These are phyloP conservation scores for Colletotrichum theobromicola DNA, from an alignment of 2,329 filamentous ascomycete species.

Conservation along the genomic window DNA sequence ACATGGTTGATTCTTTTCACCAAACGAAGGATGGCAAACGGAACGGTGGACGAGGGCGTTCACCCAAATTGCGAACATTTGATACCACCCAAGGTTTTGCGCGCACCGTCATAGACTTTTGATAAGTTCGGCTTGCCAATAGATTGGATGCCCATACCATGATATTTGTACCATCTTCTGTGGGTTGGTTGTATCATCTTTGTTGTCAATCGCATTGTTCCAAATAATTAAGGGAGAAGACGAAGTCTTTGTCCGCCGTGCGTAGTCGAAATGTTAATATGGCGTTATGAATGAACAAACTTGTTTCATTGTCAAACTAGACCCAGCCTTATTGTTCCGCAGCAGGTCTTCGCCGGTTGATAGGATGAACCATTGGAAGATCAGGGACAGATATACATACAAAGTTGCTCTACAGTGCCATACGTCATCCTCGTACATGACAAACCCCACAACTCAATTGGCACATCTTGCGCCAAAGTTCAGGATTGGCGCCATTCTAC, in stretches of 20 bases:
- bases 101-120: neutral
- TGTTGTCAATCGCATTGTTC: neutral
- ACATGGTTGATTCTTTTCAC: neutral
- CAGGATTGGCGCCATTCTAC: neutral
- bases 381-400: neutral
- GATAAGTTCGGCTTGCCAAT: neutral
- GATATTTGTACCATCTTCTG: neutral
- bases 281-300: neutral
- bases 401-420: neutral
- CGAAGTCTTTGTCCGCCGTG: neutral
- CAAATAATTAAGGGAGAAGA: neutral
- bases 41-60: slow-evolving; percentile 10
- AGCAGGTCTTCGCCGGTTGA: neutral
- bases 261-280: neutral
- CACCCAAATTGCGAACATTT: slow-evolving; percentile 12
- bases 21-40: neutral
- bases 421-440: neutral
- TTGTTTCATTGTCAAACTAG: neutral
- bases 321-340: no score
- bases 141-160: neutral
- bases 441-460: neutral
- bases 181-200: neutral
- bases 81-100: slow-evolving; percentile 16
- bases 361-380: neutral
- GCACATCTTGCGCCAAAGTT: neutral